Base-by-base conservation (phyloP, 805 yeast genomes). In the Pichia insulana region DNA sequence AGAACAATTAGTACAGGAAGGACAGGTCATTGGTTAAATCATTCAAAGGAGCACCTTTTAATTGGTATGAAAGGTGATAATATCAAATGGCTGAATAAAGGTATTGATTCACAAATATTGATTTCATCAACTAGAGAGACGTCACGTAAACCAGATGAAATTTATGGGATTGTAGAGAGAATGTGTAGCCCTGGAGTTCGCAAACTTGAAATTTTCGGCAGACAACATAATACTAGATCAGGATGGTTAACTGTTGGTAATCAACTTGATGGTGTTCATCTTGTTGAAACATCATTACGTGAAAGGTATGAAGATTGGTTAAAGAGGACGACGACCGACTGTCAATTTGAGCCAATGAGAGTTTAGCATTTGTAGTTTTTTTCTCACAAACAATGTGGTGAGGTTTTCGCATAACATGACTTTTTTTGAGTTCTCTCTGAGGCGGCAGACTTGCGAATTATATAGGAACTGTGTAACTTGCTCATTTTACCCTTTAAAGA, bases 11-110 rank as follows among this genome's bases (percentile, higher is more conserved):
- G 94, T 46, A 90, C 97, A 0, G 97, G 97, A 1, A 67, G 97
- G 49, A 89, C 97, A 0, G 97, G 97, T 0, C 97, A 89, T 59
- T 89, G 97, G 97, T 68, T 89, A 41, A 89, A 89, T 57, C 97
- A 89, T 61, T 83, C 96, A 0, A 89, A 89, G 53, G 97, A 89
- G 59, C 97, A 89, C 58, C 65, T 87, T 35, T 62, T 89, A 4
- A 83, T 90, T 8, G 97, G 96, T 27, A 55, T 83, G 20, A 89
- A 89, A 54, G 97, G 96, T 0, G 57, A 74, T 33, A 11, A 28
- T 28, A 88, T 94, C 0, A 54, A 61, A 30, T 86, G 95, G 95
- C 53, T 87, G 22, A 74, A 73, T 43, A 64, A 69, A 41, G 69
- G 74, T 26, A 59, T 83, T 15, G 96, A 89, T 57, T 67, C 80